These are phyloP conservation scores for Cercospora berteroae DNA, from an alignment of 2,329 filamentous ascomycete genomes.

Conservation along the genomic window DNA sequence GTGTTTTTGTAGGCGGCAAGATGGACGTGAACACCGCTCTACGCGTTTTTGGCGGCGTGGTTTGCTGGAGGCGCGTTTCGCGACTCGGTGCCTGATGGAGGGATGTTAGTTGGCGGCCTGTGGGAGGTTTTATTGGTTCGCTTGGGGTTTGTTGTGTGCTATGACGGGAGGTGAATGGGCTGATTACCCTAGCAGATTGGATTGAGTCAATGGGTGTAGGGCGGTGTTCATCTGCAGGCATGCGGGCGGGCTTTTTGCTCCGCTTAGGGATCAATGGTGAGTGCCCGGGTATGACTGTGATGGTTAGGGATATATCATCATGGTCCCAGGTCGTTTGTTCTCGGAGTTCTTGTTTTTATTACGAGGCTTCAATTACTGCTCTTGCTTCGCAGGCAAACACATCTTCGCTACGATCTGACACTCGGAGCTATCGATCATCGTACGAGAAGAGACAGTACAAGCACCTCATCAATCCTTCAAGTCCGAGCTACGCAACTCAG, in stretches of 20 bases:
- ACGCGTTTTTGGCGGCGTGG: background rate
- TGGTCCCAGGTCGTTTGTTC: background rate
- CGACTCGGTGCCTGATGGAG: background rate
- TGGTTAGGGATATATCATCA: slow-evolving; percentile 3
- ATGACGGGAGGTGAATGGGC: background rate
- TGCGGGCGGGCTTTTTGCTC: background rate
- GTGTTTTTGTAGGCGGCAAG: background rate
- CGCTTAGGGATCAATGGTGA: slow-evolving; percentile 5
- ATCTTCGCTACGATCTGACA: background rate
- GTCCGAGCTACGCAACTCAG: background rate
- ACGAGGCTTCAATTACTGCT: background rate
- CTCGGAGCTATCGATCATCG: background rate
- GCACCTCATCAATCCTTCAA: background rate
- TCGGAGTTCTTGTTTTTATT: background rate
- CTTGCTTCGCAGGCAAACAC: background rate
- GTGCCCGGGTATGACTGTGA: slow-evolving; percentile 2
- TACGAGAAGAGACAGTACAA: background rate
- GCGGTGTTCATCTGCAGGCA: background rate
- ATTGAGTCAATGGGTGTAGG: slow-evolving; percentile 3
- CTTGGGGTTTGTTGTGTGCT: background rate
- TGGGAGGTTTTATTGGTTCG: background rate
- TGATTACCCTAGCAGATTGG: background rate
- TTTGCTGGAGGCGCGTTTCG: background rate
- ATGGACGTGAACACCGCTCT: background rate
- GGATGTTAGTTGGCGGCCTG: background rate